Percentiles rank a stretch among this genome's conserved stretches.
Evolutionary conservation across 495 filamentous ascomycete genomes (phyloP).

Genomic region (Talaromyces liani): DNA sequence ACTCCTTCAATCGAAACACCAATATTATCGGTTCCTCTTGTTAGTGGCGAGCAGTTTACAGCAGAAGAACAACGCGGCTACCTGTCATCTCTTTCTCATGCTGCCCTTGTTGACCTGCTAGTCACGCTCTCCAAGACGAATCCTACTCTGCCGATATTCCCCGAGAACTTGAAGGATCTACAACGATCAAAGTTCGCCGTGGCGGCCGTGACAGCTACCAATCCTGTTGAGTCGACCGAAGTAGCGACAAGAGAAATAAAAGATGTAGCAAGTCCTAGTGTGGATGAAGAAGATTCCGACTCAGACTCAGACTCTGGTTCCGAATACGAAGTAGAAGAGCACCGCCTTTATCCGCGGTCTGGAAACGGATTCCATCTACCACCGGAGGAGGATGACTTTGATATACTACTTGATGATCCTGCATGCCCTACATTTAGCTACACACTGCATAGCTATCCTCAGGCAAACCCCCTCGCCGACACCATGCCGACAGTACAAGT

Average conservation of each 20-base stretch:
- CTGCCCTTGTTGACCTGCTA: constrained; percentile 32
- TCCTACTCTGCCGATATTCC: constrained; percentile 33
- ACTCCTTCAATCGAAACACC: constrained; percentile 29
- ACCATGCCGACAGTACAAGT: not conserved
- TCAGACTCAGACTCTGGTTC: constrained; percentile 12
- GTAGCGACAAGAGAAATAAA: constrained; percentile 1
- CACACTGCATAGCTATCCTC: constrained; percentile 19
- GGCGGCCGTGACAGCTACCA: constrained; percentile 3
- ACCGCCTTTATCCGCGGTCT: constrained; percentile 58
- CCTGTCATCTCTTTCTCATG: constrained; percentile 31
- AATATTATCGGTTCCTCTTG: constrained; percentile 13
- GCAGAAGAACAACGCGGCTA: constrained; percentile 32
- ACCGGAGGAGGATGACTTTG: constrained; percentile 26
- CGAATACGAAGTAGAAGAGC: constrained; percentile 36
- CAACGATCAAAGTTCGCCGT: constrained; percentile 19
- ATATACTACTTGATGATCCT: constrained; percentile 36
- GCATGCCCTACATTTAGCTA: constrained; percentile 39
- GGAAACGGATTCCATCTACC: constrained; percentile 45
- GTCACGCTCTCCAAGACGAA: constrained; percentile 25
- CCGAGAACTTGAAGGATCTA: constrained; percentile 20
- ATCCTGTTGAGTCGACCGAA: not conserved
- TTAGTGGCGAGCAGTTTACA: constrained; percentile 20
- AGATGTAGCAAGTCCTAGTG: not conserved
- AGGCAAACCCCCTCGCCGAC: not conserved
- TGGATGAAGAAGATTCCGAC: constrained; percentile 1